Evolutionary conservation across 805 yeast species (phyloP).

Genomic region (Candida tammaniensis): DNA sequence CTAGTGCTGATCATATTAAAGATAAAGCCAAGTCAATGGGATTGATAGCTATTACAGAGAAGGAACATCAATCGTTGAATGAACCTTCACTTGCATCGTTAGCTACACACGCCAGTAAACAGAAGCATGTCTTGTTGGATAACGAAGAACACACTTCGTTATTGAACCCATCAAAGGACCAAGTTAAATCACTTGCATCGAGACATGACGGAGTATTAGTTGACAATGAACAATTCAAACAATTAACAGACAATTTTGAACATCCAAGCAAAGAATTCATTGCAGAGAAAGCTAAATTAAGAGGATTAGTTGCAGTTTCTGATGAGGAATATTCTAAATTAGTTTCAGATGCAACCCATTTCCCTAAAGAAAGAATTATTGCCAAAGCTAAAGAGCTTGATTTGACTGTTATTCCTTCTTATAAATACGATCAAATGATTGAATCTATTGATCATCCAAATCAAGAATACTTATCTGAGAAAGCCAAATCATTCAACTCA

Average conservation of each 20-base stretch:
- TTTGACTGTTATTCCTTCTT: constrained; percentile 17
- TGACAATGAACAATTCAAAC: constrained; percentile 10
- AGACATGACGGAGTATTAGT: constrained; percentile 3
- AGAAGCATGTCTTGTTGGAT: constrained; percentile 4
- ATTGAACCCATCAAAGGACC: constrained; percentile 7
- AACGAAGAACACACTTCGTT: constrained; percentile 3
- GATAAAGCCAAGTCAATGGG: constrained; percentile 16
- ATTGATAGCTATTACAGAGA: constrained; percentile 11
- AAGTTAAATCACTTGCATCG: constrained; percentile 6
- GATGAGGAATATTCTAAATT: constrained; percentile 9
- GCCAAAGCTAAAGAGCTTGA: constrained; percentile 21
- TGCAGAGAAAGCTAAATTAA: constrained; percentile 7
- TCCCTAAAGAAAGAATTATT: constrained; percentile 14
- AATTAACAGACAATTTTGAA: constrained; percentile 5
- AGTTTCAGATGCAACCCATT: constrained; percentile 8
- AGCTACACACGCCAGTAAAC: constrained; percentile 9
- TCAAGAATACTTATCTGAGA: constrained; percentile 18
- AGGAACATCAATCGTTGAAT: constrained; percentile 10
- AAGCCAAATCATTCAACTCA: constrained; percentile 3
- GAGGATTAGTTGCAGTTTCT: constrained; percentile 9
- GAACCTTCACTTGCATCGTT: constrained; percentile 13
- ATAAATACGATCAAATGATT: constrained; percentile 11
- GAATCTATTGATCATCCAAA: constrained; percentile 16
- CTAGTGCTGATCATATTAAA: constrained; percentile 17
- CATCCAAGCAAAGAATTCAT: constrained; percentile 19